phyloP scores from a whole-genome alignment of 495 filamentous ascomycete species.

The Podospora sp. region DNA sequence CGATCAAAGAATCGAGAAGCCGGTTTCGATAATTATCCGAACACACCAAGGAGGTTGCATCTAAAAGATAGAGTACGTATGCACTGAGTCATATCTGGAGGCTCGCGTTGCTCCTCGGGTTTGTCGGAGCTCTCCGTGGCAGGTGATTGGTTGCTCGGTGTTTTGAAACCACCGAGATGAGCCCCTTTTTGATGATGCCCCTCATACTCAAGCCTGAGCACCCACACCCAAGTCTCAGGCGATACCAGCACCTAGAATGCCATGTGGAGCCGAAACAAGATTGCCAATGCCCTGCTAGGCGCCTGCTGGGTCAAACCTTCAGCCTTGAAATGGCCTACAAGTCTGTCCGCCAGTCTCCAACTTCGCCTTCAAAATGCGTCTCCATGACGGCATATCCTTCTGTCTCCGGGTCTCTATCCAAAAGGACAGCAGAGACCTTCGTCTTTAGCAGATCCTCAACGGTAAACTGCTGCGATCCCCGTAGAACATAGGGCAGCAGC shows the following conservation, averaged over 20 bases:
- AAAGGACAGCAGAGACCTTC: neutral
- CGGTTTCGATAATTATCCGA: too few relatives aligned
- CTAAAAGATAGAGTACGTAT: neutral
- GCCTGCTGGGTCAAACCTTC: too few relatives aligned
- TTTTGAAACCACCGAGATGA: neutral
- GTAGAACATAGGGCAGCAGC: neutral
- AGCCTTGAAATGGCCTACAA: too few relatives aligned
- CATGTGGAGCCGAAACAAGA: too few relatives aligned
- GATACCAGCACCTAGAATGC: too few relatives aligned
- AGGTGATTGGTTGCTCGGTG: neutral
- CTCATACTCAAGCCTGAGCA: too few relatives aligned
- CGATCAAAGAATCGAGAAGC: too few relatives aligned
- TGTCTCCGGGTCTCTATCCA: neutral
- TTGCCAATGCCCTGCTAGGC: too few relatives aligned
- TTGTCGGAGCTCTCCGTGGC: neutral
- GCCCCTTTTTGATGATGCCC: too few relatives aligned
- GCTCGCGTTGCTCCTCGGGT: neutral
- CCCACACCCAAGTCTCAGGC: too few relatives aligned
- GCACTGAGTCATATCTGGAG: neutral
- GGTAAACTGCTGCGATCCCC: neutral
- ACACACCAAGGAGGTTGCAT: too few relatives aligned
- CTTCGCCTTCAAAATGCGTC: neutral
- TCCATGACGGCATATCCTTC: neutral
- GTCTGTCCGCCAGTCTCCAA: neutral
- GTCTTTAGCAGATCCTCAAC: neutral